These are phyloP conservation scores for Saccharum spontaneum DNA, from an alignment of 176 grass and related monocot species.

Conservation along the genomic window DNA sequence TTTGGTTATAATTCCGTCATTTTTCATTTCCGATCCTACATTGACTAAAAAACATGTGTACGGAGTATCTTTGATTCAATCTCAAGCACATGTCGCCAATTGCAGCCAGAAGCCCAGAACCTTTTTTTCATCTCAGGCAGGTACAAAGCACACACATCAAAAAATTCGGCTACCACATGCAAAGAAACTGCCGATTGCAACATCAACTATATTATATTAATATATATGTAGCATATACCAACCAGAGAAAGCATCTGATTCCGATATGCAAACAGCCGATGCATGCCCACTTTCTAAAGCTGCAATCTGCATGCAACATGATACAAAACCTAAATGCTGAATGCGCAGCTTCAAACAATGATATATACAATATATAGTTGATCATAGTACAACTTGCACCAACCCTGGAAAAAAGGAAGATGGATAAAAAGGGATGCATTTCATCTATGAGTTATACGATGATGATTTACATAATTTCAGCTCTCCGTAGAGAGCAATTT, in stretches of 20 bases:
- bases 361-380: slow-evolving; percentile 12
- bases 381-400: neutral
- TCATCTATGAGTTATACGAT: slow-evolving; percentile 40
- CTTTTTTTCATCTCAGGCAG: neutral
- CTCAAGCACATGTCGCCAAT: neutral
- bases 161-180: neutral
- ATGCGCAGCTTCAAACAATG: neutral
- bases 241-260: neutral
- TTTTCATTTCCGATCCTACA: neutral
- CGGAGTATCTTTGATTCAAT: neutral
- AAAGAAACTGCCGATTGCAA: neutral
- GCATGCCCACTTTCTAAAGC: neutral
- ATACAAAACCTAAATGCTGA: neutral
- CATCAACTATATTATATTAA: too few species aligned
- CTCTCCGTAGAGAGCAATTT: slow-evolving; percentile 21
- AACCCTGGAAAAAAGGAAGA: neutral
- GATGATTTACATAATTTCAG: slow-evolving; percentile 49
- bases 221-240: too few species aligned
- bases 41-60: neutral
- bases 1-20: neutral
- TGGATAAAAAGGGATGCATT: slow-evolving; percentile 14
- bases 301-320: neutral
- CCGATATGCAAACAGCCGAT: neutral
- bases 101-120: neutral
- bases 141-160: neutral